Evolutionary conservation across 805 yeast genomes (phyloP).

Genomic region (Cyberlindnera maritima): DNA sequence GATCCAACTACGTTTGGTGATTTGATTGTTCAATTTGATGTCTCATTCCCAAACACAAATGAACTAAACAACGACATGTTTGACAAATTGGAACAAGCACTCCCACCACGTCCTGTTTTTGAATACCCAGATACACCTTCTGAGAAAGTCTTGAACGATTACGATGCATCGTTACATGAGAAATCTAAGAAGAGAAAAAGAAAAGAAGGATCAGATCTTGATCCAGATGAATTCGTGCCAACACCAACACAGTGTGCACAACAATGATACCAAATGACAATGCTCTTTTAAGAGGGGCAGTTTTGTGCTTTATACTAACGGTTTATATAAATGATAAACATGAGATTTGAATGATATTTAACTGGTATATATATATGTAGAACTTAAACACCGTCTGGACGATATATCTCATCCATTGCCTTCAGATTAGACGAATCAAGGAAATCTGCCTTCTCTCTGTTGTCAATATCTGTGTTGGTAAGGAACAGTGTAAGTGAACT

Average conservation of each 20-base stretch:
- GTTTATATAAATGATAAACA: neutral
- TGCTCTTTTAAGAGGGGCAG: too few relatives aligned
- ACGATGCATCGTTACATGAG: conserved; percentile 9
- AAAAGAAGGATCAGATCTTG: too few relatives aligned
- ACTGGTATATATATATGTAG: too few relatives aligned
- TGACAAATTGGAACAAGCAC: conserved; percentile 62
- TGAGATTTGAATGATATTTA: too few relatives aligned
- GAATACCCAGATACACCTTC: conserved; percentile 61
- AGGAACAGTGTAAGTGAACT: too few relatives aligned
- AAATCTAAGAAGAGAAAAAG: conserved; percentile 5
- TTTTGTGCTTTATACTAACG: too few relatives aligned
- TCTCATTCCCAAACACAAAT: conserved; percentile 56
- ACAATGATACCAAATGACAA: neutral
- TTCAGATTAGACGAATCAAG: too few relatives aligned
- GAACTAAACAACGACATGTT: conserved; percentile 70
- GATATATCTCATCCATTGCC: too few relatives aligned
- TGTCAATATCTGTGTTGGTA: too few relatives aligned
- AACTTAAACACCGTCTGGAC: too few relatives aligned
- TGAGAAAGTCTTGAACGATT: conserved; percentile 37
- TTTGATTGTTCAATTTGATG: conserved; percentile 54
- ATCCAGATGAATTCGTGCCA: neutral
- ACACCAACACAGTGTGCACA: neutral
- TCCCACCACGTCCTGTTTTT: conserved; percentile 69
- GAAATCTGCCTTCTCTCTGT: too few relatives aligned
- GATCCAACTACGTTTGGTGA: conserved; percentile 40